phyloP scores from a whole-genome alignment of 345 rosid species.

The Lagerstroemia speciosa region DNA sequence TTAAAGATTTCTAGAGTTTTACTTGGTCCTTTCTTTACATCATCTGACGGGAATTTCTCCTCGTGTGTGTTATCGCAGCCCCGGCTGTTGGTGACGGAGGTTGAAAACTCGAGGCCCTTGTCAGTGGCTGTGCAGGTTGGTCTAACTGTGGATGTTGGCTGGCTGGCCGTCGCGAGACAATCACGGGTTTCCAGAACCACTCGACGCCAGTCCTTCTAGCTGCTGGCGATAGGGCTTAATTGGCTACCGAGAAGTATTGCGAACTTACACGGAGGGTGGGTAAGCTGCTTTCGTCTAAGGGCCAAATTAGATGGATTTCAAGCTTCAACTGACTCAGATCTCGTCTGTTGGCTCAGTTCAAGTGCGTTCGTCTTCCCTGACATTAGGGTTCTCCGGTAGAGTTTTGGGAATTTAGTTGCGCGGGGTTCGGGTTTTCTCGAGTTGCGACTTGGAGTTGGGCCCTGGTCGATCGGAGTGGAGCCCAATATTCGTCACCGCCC shows the following conservation, averaged over 20 bases:
- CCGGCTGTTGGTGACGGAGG: slow-evolving; percentile 83
- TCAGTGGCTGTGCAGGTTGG: slow-evolving; percentile 89
- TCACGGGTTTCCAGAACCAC: slow-evolving; percentile 94
- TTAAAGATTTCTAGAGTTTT: neutral
- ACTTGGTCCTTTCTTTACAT: neutral
- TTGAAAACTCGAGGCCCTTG: slow-evolving; percentile 67
- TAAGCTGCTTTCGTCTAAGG: too few species aligned
- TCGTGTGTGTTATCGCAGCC: slow-evolving; percentile 38
- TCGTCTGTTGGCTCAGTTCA: too few species aligned
- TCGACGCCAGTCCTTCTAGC: slow-evolving; percentile 91
- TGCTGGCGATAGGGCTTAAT: slow-evolving; percentile 87
- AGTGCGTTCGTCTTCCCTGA: too few species aligned
- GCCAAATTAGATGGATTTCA: too few species aligned
- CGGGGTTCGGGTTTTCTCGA: too few species aligned
- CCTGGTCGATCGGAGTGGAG: too few species aligned
- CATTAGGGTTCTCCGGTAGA: too few species aligned
- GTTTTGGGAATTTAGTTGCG: too few species aligned
- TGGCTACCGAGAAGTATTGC: slow-evolving; percentile 80
- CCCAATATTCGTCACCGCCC: too few species aligned
- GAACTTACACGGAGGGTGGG: too few species aligned
- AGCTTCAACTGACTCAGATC: too few species aligned
- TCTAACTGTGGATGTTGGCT: slow-evolving; percentile 91
- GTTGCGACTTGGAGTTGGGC: too few species aligned
- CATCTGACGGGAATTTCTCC: neutral
- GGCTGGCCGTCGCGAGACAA: slow-evolving; percentile 92